Evolutionary conservation across 805 yeast genomes (phyloP), one percentile per base, ranked within the genome.

Genomic region (Metschnikowia borealis): DNA sequence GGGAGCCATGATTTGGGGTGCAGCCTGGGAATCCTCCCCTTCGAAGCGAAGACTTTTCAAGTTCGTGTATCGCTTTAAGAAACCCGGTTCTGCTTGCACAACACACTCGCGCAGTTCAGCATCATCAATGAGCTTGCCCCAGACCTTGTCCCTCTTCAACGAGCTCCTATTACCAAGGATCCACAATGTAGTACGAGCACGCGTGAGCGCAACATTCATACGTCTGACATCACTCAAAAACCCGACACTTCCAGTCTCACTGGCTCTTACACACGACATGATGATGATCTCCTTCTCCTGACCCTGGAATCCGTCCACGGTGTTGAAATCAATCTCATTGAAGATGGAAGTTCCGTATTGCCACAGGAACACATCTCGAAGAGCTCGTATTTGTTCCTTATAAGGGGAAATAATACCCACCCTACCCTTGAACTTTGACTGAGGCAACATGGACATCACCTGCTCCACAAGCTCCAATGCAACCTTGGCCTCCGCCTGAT

Each of bases 231-330:
- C 99, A 43, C 86, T 84, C 64, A 94, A 77, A 69, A 94, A 94
- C 15, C 98, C 99, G 52, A 92, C 89, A 21, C 77, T 70, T 7
- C 77, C 79, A 13, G 79, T 73, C 44, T 83, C 85, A 53, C 77
- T 74, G 0, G 98, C 96, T 60, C 99, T 80, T 3, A 94, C 99
- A 80, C 98, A 92, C 0, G 98, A 90, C 75, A 94, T 85, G 44
- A 94, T 80, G 54, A 94, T 89, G 43, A 94, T 82, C 55, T 92
- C 97, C 66, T 92, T 94, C 64, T 94, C 99, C 67, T 94, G 98
- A 55, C 96, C 97, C 71, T 90, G 99, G 65, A 91, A 94, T 1
- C 98, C 99, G 76, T 94, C 99, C 53, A 94, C 90, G 0, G 99
- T 89, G 62, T 91, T 90, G 69, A 94, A 90, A 62, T 88, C 96